phyloP scores from a whole-genome alignment of 1,284 basidiomycete species.

The Trichosporon inkin region DNA sequence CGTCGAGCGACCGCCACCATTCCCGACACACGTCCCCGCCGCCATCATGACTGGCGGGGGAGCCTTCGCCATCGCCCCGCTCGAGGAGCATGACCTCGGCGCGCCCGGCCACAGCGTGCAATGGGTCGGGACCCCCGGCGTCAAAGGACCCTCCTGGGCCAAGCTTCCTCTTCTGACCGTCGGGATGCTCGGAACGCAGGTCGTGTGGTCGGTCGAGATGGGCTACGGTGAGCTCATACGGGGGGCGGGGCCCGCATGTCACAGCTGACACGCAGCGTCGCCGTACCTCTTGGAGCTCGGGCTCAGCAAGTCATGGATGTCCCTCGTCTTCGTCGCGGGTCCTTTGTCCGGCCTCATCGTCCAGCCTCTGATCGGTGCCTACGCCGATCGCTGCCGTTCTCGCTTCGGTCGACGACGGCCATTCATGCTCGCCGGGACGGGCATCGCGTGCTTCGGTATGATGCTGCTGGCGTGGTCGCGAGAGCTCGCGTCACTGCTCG shows the following conservation, averaged over 20 bases:
- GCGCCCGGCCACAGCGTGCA: constrained; percentile 46
- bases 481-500: constrained; percentile 64
- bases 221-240: constrained; percentile 70
- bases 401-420: constrained; percentile 77
- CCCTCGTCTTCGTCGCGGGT: constrained; percentile 89
- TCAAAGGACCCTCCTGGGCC: constrained; percentile 61
- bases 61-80: constrained; percentile 28
- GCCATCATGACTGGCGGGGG: constrained; percentile 38
- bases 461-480: constrained; percentile 80
- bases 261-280: constrained; percentile 56
- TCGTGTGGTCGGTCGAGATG: constrained; percentile 89
- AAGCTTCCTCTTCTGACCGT: constrained; percentile 69
- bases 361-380: constrained; percentile 80
- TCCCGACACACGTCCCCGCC: neutral
- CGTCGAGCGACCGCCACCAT: neutral
- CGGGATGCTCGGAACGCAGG: constrained; percentile 73
- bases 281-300: constrained; percentile 90
- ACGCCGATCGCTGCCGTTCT: constrained; percentile 84
- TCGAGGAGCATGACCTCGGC: constrained; percentile 37
- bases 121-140: constrained; percentile 57
- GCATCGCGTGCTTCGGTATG: constrained; percentile 67
- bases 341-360: constrained; percentile 86
- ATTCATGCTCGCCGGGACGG: constrained; percentile 72
- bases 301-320: constrained; percentile 78
- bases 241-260: neutral